Evolutionary conservation across 2,329 filamentous ascomycete genomes (phyloP), one percentile per base, ranked within the genome.

Genomic region (Talaromyces piceae): DNA sequence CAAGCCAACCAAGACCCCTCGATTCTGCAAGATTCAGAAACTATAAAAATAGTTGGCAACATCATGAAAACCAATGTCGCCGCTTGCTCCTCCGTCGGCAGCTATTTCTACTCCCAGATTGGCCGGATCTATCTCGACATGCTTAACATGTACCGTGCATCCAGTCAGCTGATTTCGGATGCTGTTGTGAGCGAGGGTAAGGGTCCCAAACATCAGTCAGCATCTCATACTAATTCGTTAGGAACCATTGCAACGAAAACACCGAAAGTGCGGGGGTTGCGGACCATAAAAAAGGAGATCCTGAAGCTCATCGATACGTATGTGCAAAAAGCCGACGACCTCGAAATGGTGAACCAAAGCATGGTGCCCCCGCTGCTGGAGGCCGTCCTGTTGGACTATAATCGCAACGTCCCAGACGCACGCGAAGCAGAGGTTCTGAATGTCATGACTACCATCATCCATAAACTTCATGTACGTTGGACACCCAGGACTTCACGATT

Each of bases 41-140:
- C 91, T 1, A 97, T 98, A 75, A 98, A 98, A 76, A 85, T 98
- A 59, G 91, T 98, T 56, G 93, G 93, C 59, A 98, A 98, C 72
- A 96, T 98, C 67, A 98, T 98, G 93, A 98, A 98, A 80, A 98
- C 93, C 1, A 98, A 98, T 62, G 93, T 98, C 4, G 91, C 94
- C n/a, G 93, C 93, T 30, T 98, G 93, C 70, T 88, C 88, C 30
- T 97, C 93, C 0, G 93, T 98, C 53, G 93, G 94, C 28, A 84
- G 88, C 48, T 98, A 97, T 73, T 98, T 98, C 71, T 96, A 95
- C 65, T 91, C 93, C 11, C 93, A 98, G 67, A 95, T 98, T 61
- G 93, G 91, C 37, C 86, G 90, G 52, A 97, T 98, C 60, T 98
- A 97, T 70, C 84, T 94, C 59, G 93, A 98, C 67, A 97, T 98